Percentiles rank a stretch among this genome's conserved stretches.
Conservation (phyloP, 2,329 filamentous ascomycete genomes). For the Cladosporium sp. region DNA sequence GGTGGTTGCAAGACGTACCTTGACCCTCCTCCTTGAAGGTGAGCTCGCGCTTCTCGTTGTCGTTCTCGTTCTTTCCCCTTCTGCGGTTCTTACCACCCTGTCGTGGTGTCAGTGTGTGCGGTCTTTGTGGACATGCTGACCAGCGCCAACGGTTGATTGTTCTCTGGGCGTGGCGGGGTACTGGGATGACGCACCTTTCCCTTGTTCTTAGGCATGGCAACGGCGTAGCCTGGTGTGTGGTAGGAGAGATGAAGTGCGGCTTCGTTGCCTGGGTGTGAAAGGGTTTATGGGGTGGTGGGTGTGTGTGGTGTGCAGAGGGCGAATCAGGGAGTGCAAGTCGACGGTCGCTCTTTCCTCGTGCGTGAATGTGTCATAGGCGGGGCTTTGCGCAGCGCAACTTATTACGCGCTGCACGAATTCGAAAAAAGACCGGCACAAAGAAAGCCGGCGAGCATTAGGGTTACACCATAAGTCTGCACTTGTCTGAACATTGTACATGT, state of each 20-base stretch:
- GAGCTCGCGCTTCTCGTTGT: conserved; percentile 98
- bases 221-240: conserved; percentile 17
- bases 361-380: not conserved
- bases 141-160: not conserved
- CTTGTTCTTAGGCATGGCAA: conserved; percentile 96
- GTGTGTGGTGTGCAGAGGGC: conserved; percentile 1
- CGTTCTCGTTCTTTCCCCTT: conserved; percentile 81
- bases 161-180: conserved; percentile 15
- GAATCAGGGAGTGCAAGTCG: not conserved
- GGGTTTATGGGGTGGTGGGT: not conserved
- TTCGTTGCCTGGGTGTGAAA: conserved; percentile 19
- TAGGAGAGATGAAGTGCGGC: conserved; percentile 16
- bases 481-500: too few relatives aligned
- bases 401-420: not conserved
- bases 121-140: conserved; percentile 33
- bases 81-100: conserved; percentile 94
- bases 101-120: conserved; percentile 34
- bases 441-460: not conserved
- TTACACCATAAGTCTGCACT: too few relatives aligned
- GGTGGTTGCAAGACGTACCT: conserved; percentile 43
- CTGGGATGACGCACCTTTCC: conserved; percentile 70
- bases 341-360: not conserved
- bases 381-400: not conserved
- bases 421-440: not conserved
- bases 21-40: conserved; percentile 99